Evolutionary conservation across 768 basidiomycete species (phyloP), one percentile per base, ranked within the genome.

Genomic region (Calocybe cyanea): DNA sequence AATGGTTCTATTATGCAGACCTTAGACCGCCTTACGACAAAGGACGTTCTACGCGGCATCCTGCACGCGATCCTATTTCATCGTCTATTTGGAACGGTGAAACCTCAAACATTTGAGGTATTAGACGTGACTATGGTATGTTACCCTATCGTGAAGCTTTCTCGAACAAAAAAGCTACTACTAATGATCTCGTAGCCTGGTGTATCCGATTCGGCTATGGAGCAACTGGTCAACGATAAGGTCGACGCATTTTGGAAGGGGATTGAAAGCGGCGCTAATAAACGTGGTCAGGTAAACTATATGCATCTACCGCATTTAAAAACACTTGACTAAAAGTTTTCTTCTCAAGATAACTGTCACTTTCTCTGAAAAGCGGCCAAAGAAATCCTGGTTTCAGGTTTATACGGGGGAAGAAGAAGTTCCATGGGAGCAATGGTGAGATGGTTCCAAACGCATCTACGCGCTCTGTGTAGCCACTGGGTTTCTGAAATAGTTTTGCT

Each of bases 1-100:
- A 24, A 33, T 41, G 42, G 14, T 49, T 44, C 45, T 35, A 37
- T n/a, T 15, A 39, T 38, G 36, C 17, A 35, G 34, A 18, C 80
- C 36, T 69, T 91, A 40, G 89, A 91, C 62, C 78, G 88, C 19
- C 76, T 73, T 40, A 82, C 77, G 14, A 76, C 79, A 30, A 84
- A 81, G 62, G 88, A 91, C 52, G 85, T 84, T 35, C 75, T 92
- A 5, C 76, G 75, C 44, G 88, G 80, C 2, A 70, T 90, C 42
- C 73, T 92, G n/a, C 90, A 92, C 56, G 72, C 87, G 0, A 84
- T 92, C 38, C 68, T 92, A 13, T 92, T 92, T 59, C 89, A 92
- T 58, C 78, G 89, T 7, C 70, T 90, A 15, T 88, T 92, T 57
- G 90, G 89, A 2, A 81, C 79, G 0, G 76, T 92, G 34, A 87